Evolutionary conservation across 306 rosid species (phyloP).

Genomic region (Luffa acutangula): DNA sequence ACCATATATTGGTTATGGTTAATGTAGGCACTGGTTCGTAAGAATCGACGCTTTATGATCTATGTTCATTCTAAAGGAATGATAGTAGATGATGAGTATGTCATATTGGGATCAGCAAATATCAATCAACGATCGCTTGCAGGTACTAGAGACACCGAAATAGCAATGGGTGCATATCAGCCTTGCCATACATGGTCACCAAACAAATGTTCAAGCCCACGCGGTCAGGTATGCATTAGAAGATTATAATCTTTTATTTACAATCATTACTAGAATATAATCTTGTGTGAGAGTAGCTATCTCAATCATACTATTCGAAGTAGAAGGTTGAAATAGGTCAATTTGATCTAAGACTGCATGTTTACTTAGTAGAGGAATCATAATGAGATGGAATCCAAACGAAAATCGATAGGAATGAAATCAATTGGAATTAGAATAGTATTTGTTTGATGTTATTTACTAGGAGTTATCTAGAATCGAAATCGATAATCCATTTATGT

Average conservation of each 20-base stretch:
- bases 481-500: too few species aligned
- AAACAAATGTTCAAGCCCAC: conserved; percentile 37
- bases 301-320: too few species aligned
- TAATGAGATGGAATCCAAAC: too few species aligned
- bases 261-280: neutral
- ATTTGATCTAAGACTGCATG: too few species aligned
- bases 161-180: conserved; percentile 87
- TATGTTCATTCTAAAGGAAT: neutral
- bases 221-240: conserved; percentile 47
- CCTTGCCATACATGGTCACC: conserved; percentile 65
- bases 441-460: too few species aligned
- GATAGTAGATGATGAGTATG: conserved; percentile 79
- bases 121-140: conserved; percentile 76
- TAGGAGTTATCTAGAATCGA: too few species aligned
- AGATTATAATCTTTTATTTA: neutral
- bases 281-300: too few species aligned
- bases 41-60: conserved; percentile 36
- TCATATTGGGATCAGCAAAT: conserved; percentile 79
- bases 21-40: conserved; percentile 41
- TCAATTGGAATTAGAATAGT: too few species aligned
- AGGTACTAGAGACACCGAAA: conserved; percentile 89
- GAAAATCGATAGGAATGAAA: too few species aligned
- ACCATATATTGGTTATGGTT: neutral
- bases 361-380: too few species aligned
- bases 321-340: too few species aligned